Evolutionary conservation across 768 basidiomycete species (phyloP), one percentile per base, ranked within the genome.

Genomic region (Lentinula guzmanii): DNA sequence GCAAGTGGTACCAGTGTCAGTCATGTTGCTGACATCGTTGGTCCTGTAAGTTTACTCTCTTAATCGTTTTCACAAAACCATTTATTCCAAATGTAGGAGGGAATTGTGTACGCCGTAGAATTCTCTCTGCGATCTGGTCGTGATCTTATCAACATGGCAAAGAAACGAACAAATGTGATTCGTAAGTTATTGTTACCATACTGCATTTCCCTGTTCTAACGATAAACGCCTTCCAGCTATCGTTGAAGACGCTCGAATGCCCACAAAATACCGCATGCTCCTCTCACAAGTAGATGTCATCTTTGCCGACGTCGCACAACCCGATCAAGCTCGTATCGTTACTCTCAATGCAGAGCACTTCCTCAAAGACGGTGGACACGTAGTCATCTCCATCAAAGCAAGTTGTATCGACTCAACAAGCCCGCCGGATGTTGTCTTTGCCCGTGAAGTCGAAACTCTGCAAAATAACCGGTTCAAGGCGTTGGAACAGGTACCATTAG

Each of bases 121-220:
- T 98, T 99, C 78, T 98, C 97, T 2, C 82, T 88, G 67, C 86
- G 97, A 69, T 96, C 95, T 59, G 97, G 97, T 39, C 92, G 97
- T 75, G 97, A 99, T 77, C 77, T 98, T 64, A 97, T 99, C 67
- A 91, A 91, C 77, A 99, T 98, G 97, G 96, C 97, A 37, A 98
- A 98, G 79, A 98, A 97, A 78, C 84, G 97, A 62, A 98, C 97
- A 65, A 99, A 98, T 74, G 94, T 98, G 65, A 96, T 98, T 70
- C 97, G 94, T 96, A 76, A 62, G 91, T 63, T 60, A 2, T 28
- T 58, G 24, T 37, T 58, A 39, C 6, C 56, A 10, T 62, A 54
- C 16, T 56, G 5, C 41, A 34, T 52, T 61, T 55, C 60, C 53
- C 52, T 39, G 7, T 46, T 11, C 39, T 60, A 53, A 6, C 53